Percentiles rank a stretch among this genome's conserved stretches.
Evolutionary conservation across 208 protist genomes (phyloP).

Genomic region (Acanthamoeba triangularis): DNA sequence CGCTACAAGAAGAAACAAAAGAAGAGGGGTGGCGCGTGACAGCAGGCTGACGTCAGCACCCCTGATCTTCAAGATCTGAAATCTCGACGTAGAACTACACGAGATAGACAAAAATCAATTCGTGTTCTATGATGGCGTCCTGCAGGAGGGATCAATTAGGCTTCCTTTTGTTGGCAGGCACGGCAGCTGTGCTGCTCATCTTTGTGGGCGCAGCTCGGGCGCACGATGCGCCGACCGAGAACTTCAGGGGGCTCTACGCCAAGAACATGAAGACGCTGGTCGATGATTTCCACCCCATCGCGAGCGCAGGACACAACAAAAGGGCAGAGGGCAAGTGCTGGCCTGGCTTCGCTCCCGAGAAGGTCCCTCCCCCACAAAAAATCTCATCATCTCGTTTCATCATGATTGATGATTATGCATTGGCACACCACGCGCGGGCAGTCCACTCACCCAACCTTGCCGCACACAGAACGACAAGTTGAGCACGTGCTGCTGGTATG

Average conservation of each 20-base stretch:
- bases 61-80: too few species aligned
- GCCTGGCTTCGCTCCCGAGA: neutral
- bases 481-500: slow-evolving; percentile 41
- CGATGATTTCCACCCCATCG: neutral
- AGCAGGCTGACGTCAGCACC: too few species aligned
- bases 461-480: neutral
- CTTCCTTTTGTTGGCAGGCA: neutral
- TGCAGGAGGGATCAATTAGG: neutral
- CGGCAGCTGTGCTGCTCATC: neutral
- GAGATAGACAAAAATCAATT: neutral
- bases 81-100: too few species aligned
- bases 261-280: neutral
- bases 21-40: too few species aligned
- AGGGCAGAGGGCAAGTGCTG: neutral
- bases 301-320: neutral
- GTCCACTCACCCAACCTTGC: neutral
- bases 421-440: neutral
- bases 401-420: neutral
- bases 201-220: neutral
- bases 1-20: too few species aligned
- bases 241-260: neutral
- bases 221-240: neutral
- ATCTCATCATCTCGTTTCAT: neutral
- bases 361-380: neutral
- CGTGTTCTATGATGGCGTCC: neutral